phyloP scores from a whole-genome alignment of 148 eudicot genomes.

The Chenopodium suecicum region DNA sequence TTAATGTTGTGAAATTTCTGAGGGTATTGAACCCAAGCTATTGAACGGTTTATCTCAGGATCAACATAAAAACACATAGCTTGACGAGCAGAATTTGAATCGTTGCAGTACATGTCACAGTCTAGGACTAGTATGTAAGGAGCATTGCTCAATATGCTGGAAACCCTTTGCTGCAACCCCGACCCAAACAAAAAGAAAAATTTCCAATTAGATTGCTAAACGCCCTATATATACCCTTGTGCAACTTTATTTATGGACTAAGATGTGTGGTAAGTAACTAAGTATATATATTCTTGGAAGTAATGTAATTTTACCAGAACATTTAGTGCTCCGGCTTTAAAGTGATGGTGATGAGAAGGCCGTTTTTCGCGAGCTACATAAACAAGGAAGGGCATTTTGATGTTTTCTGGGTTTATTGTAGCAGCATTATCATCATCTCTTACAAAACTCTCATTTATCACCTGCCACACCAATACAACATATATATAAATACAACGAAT shows the following conservation, averaged over 20 bases:
- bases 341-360: constrained; percentile 33
- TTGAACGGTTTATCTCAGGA: constrained; percentile 18
- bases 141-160: constrained; percentile 36
- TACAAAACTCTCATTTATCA: constrained; percentile 30
- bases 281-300: not conserved
- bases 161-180: constrained; percentile 41
- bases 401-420: constrained; percentile 19
- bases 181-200: not conserved
- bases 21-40: constrained; percentile 47
- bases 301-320: constrained; percentile 29
- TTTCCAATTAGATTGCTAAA: no score
- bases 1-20: constrained; percentile 37
- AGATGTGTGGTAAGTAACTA: no score
- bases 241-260: no score
- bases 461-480: constrained; percentile 23
- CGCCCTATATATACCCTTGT: no score
- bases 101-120: constrained; percentile 53
- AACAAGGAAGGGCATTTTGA: constrained; percentile 37
- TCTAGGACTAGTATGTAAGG: constrained; percentile 39
- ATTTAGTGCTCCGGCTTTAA: constrained; percentile 56
- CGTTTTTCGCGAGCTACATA: constrained; percentile 48
- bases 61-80: constrained; percentile 51
- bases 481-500: not conserved
- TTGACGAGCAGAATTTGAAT: constrained; percentile 36
- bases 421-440: constrained; percentile 2